Conservation (phyloP, 2,329 filamentous ascomycete species). For the Fusarium bulbicola region DNA sequence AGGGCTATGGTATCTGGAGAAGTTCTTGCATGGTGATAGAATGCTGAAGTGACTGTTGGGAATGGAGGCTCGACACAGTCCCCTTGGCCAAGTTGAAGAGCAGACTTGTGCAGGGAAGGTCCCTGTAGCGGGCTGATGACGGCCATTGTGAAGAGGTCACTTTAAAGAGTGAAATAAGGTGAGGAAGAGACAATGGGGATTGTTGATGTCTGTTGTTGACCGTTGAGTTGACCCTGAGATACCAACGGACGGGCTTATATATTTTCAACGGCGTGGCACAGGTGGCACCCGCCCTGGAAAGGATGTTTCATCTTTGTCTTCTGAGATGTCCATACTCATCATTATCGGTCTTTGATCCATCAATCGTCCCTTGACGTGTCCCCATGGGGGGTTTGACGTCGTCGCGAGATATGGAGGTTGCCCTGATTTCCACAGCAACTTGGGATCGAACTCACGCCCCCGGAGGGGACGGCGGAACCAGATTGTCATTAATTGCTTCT, state of each 20-base stretch:
- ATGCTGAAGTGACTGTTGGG: conserved; percentile 50
- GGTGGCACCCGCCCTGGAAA: conserved; percentile 23
- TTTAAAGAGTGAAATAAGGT: background rate
- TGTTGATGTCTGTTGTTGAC: conserved; percentile 17
- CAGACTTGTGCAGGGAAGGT: background rate
- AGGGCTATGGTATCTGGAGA: conserved; percentile 52
- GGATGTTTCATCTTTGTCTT: conserved; percentile 25
- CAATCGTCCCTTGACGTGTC: conserved; percentile 10
- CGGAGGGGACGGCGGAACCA: conserved; percentile 10
- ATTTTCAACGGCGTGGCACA: conserved; percentile 25
- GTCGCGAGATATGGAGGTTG: conserved; percentile 23
- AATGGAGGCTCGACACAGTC: conserved; percentile 45
- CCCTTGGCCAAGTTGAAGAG: conserved; percentile 27
- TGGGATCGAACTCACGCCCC: background rate
- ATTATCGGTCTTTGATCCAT: conserved; percentile 11
- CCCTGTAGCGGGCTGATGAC: background rate
- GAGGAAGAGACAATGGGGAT: conserved; percentile 26
- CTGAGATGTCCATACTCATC: conserved; percentile 13
- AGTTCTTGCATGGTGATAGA: conserved; percentile 49
- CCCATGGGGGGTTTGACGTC: conserved; percentile 16
- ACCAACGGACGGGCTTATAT: conserved; percentile 30
- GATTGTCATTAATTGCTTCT: conserved; percentile 25
- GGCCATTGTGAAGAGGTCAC: conserved; percentile 10
- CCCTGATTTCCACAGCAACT: conserved; percentile 37
- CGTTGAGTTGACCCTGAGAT: conserved; percentile 35